Percentiles rank a stretch among this genome's conserved stretches.
These are phyloP conservation scores for Allium cepa DNA, from an alignment of 106 monocot genomes.

Conservation along the genomic window DNA sequence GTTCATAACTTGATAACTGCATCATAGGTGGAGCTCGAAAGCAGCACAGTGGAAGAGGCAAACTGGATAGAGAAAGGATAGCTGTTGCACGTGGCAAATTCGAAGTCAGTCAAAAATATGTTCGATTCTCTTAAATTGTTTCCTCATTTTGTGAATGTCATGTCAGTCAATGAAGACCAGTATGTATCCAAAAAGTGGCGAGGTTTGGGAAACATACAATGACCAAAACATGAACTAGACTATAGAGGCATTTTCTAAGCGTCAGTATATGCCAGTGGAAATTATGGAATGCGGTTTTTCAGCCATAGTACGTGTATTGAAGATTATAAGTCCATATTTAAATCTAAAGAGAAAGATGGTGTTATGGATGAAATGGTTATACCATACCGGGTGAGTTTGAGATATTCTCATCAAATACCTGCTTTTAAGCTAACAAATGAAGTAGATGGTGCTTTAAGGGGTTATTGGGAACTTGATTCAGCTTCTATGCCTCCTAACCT, in stretches of 20 bases:
- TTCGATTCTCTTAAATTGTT: conserved; percentile 16
- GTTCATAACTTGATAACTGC: background rate
- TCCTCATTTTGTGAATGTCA: conserved; percentile 39
- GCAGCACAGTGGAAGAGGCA: conserved; percentile 15
- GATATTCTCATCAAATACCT: conserved; percentile 77
- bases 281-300: conserved; percentile 6
- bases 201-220: conserved; percentile 51
- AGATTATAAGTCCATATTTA: conserved; percentile 48
- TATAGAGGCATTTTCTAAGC: conserved; percentile 17
- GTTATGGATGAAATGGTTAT: conserved; percentile 1
- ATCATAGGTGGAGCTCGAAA: conserved; percentile 19
- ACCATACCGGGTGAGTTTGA: conserved; percentile 15
- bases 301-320: conserved; percentile 16
- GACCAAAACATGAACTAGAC: conserved; percentile 35
- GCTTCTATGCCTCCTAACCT: conserved; percentile 26
- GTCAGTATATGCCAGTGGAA: conserved; percentile 68
- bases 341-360: background rate
- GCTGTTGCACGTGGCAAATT: conserved; percentile 39
- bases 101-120: conserved; percentile 2
- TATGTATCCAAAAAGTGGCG: conserved; percentile 28
- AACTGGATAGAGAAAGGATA: conserved; percentile 8
- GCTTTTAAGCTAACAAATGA: conserved; percentile 37
- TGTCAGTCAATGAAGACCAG: conserved; percentile 1
- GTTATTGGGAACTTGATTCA: conserved; percentile 70
- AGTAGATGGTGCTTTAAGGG: conserved; percentile 24